A percentile compares a stretch with the other conserved stretches of the same genome.
Evolutionary conservation across 331 rosid genomes (phyloP).

Genomic region (Malus hybrid): DNA sequence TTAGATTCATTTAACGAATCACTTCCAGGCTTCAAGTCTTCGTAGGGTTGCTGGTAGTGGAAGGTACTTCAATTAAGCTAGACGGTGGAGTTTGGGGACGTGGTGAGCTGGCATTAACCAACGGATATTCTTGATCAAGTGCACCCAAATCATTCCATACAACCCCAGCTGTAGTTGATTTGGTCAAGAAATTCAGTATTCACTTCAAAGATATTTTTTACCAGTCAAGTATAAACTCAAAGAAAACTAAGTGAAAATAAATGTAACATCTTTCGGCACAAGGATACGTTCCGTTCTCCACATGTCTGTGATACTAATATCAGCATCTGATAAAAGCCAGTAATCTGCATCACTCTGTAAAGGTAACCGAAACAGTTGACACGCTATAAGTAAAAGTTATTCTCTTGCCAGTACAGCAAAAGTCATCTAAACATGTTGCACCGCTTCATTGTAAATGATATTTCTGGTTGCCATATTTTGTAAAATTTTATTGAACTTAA

Average conservation of each 20-base stretch:
- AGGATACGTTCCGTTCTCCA: conserved; percentile 88
- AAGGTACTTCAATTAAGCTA: conserved; percentile 35
- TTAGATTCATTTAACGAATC: conserved; percentile 15
- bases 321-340: conserved; percentile 91
- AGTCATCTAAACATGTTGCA: too few relatives aligned
- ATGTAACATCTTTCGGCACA: background rate
- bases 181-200: conserved; percentile 33
- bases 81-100: conserved; percentile 37
- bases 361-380: background rate
- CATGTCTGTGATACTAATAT: conserved; percentile 85
- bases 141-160: conserved; percentile 65
- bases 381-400: background rate
- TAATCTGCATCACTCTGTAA: conserved; percentile 82
- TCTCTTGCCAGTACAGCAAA: too few relatives aligned
- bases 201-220: background rate
- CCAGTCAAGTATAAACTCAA: background rate
- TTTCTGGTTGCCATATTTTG: too few relatives aligned
- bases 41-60: conserved; percentile 41
- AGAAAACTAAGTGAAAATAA: background rate
- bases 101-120: conserved; percentile 30
- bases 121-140: conserved; percentile 46
- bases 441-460: too few relatives aligned
- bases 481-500: too few relatives aligned
- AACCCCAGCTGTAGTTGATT: conserved; percentile 43
- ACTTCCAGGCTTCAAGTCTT: conserved; percentile 30